Evolutionary conservation across 805 yeast genomes (phyloP), one percentile per base, ranked within the genome.

Genomic region (Vanderwaltozyma verrucispora): DNA sequence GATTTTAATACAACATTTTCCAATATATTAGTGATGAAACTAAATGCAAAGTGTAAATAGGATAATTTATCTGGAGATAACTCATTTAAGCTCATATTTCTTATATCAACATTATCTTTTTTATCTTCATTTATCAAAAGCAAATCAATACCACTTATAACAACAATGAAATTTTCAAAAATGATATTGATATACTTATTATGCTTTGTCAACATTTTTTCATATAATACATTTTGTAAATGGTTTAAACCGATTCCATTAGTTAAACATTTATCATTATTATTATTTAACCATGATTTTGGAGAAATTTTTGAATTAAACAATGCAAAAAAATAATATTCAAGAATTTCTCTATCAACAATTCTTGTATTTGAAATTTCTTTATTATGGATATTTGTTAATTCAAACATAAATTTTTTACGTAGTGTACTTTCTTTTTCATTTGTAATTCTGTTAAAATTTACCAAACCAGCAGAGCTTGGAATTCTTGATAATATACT

Each of bases 401-500:
- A 36, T 9, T 39, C 23, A 7, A 35, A 33, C 14, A 44, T 32
- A 28, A 50, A 32, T 50, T 39, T 52, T 60, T 60, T 43, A 33
- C 46, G 47, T 6, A 46, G 33, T 13, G 44, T 41, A 25, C 63
- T 63, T 43, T 54, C 65, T 44, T 52, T 59, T 52, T 46, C 67
- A 36, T 54, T 65, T 30, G 52, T 60, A 31, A 49, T 46, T 25
- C 59, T 59, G 3, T 65, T 49, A 43, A 77, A 59, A 48, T 74
- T 76, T 23, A 56, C 53, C 13, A 67, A 49, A 0, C 80, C 80
- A 16, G 73, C 59, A 15, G 59, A 56, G 35, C 65, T 64, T 17
- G 74, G 69, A 23, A 69, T 62, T 40, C 79, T 67, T 12, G 83
- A 70, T 44, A 72, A 63, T 16, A 69, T 66, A 3, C 82, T 74